Conservation (phyloP, 2,329 filamentous ascomycete genomes). For the Epicoccum sorghinum region DNA sequence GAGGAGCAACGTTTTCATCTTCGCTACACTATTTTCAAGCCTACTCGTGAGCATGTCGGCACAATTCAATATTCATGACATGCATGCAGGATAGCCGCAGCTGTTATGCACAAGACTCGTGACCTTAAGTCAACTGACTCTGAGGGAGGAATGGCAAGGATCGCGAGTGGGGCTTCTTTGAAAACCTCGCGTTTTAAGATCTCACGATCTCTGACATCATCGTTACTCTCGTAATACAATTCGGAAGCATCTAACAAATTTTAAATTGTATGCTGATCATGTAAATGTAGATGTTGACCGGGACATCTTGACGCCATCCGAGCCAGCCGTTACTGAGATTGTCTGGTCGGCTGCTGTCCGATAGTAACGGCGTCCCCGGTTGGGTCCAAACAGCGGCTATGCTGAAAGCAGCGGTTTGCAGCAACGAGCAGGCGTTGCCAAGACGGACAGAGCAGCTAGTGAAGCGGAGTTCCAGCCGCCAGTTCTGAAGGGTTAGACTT, state of each 20-base stretch:
- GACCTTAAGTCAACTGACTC: not conserved
- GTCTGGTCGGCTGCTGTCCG: slow-evolving; percentile 1
- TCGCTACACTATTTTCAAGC: too few species aligned
- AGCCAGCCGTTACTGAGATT: not conserved
- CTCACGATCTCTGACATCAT: slow-evolving; percentile 13
- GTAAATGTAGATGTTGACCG: not conserved
- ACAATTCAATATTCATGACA: too few species aligned
- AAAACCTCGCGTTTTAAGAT: not conserved
- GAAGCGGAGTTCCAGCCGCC: slow-evolving; percentile 2
- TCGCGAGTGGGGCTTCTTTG: not conserved
- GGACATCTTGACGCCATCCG: not conserved
- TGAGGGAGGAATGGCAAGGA: not conserved
- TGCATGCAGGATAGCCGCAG: not conserved
- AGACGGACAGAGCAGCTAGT: not conserved
- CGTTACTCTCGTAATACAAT: not conserved
- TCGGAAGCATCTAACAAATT: not conserved
- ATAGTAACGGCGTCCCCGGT: not conserved
- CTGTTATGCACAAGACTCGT: not conserved
- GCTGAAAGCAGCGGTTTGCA: not conserved
- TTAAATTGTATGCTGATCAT: not conserved
- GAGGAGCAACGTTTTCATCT: too few species aligned
- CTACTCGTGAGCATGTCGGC: too few species aligned
- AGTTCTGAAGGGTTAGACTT: not conserved
- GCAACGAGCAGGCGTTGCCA: slow-evolving; percentile 10
- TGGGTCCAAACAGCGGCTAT: not conserved